phyloP scores from a whole-genome alignment of 2,329 filamentous ascomycete species.

The Exophiala sp. region DNA sequence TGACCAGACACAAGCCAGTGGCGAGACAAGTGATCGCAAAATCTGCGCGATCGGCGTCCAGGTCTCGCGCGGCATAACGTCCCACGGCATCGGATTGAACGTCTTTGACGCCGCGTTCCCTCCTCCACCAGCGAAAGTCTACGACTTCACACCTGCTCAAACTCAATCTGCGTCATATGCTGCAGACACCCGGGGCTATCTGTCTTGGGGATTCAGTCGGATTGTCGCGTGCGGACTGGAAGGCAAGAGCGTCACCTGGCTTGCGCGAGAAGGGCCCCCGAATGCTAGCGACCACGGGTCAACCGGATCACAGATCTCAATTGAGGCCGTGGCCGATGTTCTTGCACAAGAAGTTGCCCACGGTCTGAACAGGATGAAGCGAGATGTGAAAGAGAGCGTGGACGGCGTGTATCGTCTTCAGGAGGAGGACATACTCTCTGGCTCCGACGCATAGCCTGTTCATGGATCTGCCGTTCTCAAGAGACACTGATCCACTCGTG shows the following conservation, averaged over 20 bases:
- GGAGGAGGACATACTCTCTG: constrained; percentile 33
- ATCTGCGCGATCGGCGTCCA: constrained; percentile 93
- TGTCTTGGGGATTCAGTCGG: constrained; percentile 61
- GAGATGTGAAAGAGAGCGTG: constrained; percentile 14
- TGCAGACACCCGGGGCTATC: constrained; percentile 15
- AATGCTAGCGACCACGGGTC: background rate
- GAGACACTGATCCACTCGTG: background rate
- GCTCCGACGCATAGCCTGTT: background rate
- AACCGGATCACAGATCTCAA: background rate
- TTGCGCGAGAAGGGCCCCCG: constrained; percentile 52
- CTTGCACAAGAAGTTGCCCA: constrained; percentile 32
- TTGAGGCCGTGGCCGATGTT: constrained; percentile 37
- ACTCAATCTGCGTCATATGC: constrained; percentile 8
- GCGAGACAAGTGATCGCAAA: constrained; percentile 55
- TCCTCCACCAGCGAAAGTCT: background rate
- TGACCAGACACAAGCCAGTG: background rate
- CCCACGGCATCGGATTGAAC: constrained; percentile 74
- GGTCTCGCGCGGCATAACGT: constrained; percentile 75
- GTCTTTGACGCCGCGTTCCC: constrained; percentile 52
- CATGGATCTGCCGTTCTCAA: no score
- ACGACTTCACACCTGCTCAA: constrained; percentile 12
- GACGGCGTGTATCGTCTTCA: constrained; percentile 39
- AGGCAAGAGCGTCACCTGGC: constrained; percentile 73
- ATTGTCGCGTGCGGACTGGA: constrained; percentile 89
- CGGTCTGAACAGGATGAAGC: constrained; percentile 34